Evolutionary conservation across 225 moss, liverwort and hornwort genomes (phyloP).

Genomic region (Bryoerythrophyllum caledonicum): DNA sequence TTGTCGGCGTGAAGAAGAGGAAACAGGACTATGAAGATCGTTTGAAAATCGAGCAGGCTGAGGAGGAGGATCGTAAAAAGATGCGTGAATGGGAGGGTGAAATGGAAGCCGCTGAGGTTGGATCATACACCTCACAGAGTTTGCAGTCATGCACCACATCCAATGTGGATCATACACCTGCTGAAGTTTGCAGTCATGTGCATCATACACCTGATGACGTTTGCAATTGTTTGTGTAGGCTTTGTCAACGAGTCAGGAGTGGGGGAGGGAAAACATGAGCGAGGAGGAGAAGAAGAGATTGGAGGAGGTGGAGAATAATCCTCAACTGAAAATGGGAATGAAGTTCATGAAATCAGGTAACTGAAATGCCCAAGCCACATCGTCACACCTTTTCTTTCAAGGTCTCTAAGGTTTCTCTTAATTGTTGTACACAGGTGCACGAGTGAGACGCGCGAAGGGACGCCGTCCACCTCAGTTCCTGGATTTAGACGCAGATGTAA

Average conservation of each 20-base stretch:
- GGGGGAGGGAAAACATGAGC: slow-evolving; percentile 85
- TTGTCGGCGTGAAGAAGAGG: slow-evolving; percentile 96
- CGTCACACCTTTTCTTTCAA: not conserved
- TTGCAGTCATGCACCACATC: not conserved
- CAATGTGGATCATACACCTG: slow-evolving; percentile 3
- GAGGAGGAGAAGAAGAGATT: slow-evolving; percentile 94
- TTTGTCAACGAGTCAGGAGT: slow-evolving; percentile 66
- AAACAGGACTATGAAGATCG: slow-evolving; percentile 99
- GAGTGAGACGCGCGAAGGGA: slow-evolving; percentile 84
- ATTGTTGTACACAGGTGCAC: slow-evolving; percentile 45
- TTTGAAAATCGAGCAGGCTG: slow-evolving; percentile 91
- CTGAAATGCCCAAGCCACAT: not conserved
- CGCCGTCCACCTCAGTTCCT: slow-evolving; percentile 90
- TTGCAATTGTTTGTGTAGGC: slow-evolving; percentile 38
- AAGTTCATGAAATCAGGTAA: slow-evolving; percentile 97
- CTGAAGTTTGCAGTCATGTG: not conserved
- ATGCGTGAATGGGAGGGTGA: slow-evolving; percentile 99
- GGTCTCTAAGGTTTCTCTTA: slow-evolving; percentile 10
- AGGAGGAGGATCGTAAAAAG: slow-evolving; percentile 94
- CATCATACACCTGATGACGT: not conserved
- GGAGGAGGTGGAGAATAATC: slow-evolving; percentile 92
- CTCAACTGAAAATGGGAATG: slow-evolving; percentile 87
- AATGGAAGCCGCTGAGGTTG: slow-evolving; percentile 94
- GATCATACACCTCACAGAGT: not conserved
- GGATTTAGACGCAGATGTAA: slow-evolving; percentile 89